Evolutionary conservation across 2,329 filamentous ascomycete species (phyloP).

Genomic region (Exophiala dermatitidis): DNA sequence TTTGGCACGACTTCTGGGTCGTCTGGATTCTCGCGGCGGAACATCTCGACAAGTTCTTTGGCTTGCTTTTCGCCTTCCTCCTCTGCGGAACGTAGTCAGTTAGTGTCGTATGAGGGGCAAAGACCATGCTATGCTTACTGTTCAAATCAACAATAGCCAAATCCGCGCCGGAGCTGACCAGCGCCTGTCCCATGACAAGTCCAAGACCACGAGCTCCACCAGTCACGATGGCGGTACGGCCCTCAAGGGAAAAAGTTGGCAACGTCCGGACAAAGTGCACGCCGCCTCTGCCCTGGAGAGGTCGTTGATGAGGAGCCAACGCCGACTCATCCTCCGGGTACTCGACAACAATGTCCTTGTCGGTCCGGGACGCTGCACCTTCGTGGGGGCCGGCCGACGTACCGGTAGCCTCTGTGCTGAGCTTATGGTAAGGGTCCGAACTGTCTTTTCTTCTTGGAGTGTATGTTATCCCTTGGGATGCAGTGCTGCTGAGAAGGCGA

Average conservation of each 20-base stretch:
- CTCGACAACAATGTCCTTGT: slow-evolving; percentile 68
- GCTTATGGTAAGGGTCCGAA: slow-evolving; percentile 25
- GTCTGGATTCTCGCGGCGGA: slow-evolving; percentile 53
- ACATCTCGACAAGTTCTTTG: slow-evolving; percentile 63
- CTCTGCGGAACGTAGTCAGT: slow-evolving; percentile 45
- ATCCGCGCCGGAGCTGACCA: slow-evolving; percentile 80
- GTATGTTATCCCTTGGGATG: slow-evolving; percentile 2
- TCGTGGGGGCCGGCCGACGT: slow-evolving; percentile 40
- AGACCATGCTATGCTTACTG: slow-evolving; percentile 44
- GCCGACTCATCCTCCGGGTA: slow-evolving; percentile 64
- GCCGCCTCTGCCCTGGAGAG: slow-evolving; percentile 68
- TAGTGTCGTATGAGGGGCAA: slow-evolving; percentile 3
- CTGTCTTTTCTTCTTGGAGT: slow-evolving; percentile 12
- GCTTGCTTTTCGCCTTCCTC: slow-evolving; percentile 78
- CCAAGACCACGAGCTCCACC: slow-evolving; percentile 85
- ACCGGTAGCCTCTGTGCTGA: slow-evolving; percentile 28
- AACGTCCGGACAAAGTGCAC: slow-evolving; percentile 79
- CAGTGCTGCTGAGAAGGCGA: slow-evolving; percentile 11
- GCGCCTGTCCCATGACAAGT: slow-evolving; percentile 84
- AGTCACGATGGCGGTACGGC: slow-evolving; percentile 75
- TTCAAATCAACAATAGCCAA: slow-evolving; percentile 92
- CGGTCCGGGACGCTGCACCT: slow-evolving; percentile 70
- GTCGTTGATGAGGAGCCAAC: slow-evolving; percentile 59
- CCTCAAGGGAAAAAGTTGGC: slow-evolving; percentile 77
- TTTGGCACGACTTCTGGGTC: slow-evolving; percentile 66